These are phyloP conservation scores for Euphorbia tirucalli DNA, from an alignment of 345 rosid species.

Conservation along the genomic window DNA sequence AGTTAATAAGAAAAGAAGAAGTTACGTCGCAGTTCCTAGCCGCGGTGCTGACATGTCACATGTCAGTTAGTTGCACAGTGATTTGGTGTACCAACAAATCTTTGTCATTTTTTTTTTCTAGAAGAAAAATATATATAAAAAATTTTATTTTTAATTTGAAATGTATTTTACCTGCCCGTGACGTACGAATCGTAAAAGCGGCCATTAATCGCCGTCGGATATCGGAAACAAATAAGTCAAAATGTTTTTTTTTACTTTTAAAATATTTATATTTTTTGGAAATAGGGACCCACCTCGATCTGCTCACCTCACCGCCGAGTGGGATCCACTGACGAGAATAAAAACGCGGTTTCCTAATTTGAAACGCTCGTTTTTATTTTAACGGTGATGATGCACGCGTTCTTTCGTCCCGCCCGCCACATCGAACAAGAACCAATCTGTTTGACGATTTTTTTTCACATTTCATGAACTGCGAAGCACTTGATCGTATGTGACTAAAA, in stretches of 20 bases:
- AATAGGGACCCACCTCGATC: not conserved
- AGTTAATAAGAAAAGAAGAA: not conserved
- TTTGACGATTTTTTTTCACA: not conserved
- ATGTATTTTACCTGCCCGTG: conserved; percentile 18
- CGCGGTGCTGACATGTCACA: conserved; percentile 10
- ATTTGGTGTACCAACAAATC: conserved; percentile 16
- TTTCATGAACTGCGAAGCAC: not conserved
- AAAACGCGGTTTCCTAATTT: conserved; percentile 23
- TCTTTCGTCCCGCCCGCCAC: not conserved
- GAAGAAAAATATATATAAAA: not conserved
- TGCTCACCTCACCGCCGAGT: not conserved
- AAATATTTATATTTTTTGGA: not conserved
- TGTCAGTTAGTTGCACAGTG: not conserved
- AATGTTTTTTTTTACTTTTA: not conserved
- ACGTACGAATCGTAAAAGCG: conserved; percentile 16
- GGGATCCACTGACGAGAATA: conserved; percentile 1
- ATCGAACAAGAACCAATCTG: not conserved
- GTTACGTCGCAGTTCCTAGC: not conserved
- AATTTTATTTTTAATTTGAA: not conserved
- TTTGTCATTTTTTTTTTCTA: conserved; percentile 15
- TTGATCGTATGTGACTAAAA: not conserved
- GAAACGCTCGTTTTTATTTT: not conserved
- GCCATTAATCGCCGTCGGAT: conserved; percentile 25
- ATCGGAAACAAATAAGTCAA: not conserved
- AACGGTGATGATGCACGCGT: not conserved